Evolutionary conservation across 2,329 filamentous ascomycete genomes (phyloP).

Genomic region (Aspergillus nomiae): DNA sequence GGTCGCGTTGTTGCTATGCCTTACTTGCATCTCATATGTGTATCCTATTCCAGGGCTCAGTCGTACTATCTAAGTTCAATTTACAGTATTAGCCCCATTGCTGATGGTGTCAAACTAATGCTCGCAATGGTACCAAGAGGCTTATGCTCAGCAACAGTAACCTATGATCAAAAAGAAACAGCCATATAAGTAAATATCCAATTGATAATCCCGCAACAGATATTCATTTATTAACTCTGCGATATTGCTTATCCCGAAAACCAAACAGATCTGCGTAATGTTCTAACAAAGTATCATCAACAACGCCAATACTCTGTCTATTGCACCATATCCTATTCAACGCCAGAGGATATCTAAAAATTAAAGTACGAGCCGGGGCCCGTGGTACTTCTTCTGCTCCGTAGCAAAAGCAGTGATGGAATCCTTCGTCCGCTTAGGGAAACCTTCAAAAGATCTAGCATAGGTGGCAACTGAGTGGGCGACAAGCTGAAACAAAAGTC

Average conservation of each 20-base stretch:
- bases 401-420: conserved; percentile 5
- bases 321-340: not conserved
- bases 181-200: not conserved
- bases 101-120: too few relatives aligned
- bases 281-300: not conserved
- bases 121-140: too few relatives aligned
- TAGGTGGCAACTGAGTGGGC: conserved; percentile 74
- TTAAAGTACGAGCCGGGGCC: conserved; percentile 18
- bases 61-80: too few relatives aligned
- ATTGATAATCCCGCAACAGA: not conserved
- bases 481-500: conserved; percentile 45
- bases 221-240: not conserved
- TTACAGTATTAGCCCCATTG: too few relatives aligned
- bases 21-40: too few relatives aligned
- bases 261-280: not conserved
- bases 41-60: too few relatives aligned
- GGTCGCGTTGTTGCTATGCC: too few relatives aligned
- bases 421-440: conserved; percentile 55
- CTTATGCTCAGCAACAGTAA: too few relatives aligned
- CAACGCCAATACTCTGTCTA: not conserved
- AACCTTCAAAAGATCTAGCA: conserved; percentile 65
- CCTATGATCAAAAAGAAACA: too few relatives aligned
- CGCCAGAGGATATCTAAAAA: not conserved
- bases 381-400: conserved; percentile 20
- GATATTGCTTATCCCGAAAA: not conserved